Conservation (phyloP, 257 asterid species). For the Solanum lignicaule region DNA sequence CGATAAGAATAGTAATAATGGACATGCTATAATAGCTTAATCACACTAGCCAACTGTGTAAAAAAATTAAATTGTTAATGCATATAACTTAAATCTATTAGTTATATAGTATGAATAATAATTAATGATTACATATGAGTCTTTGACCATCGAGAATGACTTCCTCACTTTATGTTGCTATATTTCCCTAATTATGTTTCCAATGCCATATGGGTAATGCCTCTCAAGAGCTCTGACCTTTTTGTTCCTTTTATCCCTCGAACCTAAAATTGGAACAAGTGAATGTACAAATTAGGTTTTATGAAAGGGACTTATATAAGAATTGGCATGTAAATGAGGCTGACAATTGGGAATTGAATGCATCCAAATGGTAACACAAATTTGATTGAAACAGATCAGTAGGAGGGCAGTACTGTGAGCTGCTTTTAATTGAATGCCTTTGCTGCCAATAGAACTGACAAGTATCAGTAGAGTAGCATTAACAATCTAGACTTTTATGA, state of each 20-base stretch:
- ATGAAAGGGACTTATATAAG: neutral
- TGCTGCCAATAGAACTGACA: neutral
- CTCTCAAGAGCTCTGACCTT: neutral
- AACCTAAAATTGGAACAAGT: neutral
- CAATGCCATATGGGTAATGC: neutral
- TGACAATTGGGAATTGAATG: neutral
- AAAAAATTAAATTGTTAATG: neutral
- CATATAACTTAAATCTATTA: neutral
- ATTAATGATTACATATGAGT: neutral
- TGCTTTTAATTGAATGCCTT: neutral
- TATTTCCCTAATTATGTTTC: neutral
- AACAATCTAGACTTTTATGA: neutral
- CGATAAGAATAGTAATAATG: neutral
- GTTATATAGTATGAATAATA: neutral
- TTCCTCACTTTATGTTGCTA: neutral
- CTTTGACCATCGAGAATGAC: neutral
- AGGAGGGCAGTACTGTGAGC: neutral
- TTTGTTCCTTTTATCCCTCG: neutral
- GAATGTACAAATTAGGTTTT: neutral
- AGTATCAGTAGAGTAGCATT: neutral
- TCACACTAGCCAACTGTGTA: neutral
- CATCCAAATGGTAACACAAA: neutral
- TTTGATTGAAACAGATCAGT: neutral
- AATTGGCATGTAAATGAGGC: neutral
- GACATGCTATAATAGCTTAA: neutral